Evolutionary conservation across 1,284 basidiomycete genomes (phyloP).

Genomic region (Crepidotus sp.): DNA sequence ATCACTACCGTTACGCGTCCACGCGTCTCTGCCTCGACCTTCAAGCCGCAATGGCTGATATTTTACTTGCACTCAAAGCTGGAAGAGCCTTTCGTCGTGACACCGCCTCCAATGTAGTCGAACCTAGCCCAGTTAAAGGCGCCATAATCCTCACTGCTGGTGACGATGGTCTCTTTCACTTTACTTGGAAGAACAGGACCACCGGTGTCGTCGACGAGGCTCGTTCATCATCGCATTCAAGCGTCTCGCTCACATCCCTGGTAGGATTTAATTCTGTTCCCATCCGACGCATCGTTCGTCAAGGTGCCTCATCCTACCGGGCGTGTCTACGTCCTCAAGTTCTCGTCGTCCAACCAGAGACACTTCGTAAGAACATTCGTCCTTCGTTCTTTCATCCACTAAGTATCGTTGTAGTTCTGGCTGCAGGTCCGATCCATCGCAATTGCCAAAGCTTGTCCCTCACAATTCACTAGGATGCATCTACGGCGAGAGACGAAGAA

Average conservation of each 20-base stretch:
- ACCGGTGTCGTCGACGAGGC: conserved; percentile 57
- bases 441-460: background rate
- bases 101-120: conserved; percentile 55
- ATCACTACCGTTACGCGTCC: conserved; percentile 23
- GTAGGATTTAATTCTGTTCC: conserved; percentile 72
- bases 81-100: conserved; percentile 64
- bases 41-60: conserved; percentile 28
- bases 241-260: background rate
- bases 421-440: conserved; percentile 50
- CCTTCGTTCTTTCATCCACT: conserved; percentile 3
- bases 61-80: conserved; percentile 72
- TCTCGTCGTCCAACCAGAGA: conserved; percentile 69
- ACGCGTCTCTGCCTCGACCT: too few relatives aligned
- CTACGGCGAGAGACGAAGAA: conserved; percentile 58
- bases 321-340: conserved; percentile 71
- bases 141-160: conserved; percentile 56
- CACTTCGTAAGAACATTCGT: conserved; percentile 55
- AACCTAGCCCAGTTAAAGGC: conserved; percentile 60
- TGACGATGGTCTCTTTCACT: conserved; percentile 69
- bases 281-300: conserved; percentile 66
- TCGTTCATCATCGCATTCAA: conserved; percentile 15
- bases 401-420: conserved; percentile 53
- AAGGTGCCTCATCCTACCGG: conserved; percentile 55
- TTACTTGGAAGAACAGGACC: conserved; percentile 66
- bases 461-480: conserved; percentile 43